Percentiles rank a stretch among this genome's conserved stretches.
Evolutionary conservation across 2,329 filamentous ascomycete genomes (phyloP).

Genomic region (Trichoderma oligosporum): DNA sequence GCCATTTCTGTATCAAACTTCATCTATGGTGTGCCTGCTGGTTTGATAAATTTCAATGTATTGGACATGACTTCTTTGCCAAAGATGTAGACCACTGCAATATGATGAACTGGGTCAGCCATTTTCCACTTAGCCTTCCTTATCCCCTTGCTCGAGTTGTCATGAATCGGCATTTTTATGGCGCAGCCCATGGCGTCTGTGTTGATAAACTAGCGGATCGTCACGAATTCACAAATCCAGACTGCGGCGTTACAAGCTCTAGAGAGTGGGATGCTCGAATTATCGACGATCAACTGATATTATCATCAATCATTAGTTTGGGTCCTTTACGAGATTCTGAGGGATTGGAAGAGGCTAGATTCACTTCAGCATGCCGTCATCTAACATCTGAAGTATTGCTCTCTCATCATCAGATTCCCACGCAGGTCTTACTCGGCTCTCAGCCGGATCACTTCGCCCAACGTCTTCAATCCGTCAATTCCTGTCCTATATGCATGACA

Average conservation of each 20-base stretch:
- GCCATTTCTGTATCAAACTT: conserved; percentile 13
- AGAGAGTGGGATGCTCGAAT: conserved; percentile 17
- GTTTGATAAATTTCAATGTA: background rate
- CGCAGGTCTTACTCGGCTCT: background rate
- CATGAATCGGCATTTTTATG: conserved; percentile 22
- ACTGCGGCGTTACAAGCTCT: background rate
- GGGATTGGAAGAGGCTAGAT: background rate
- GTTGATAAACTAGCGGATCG: background rate
- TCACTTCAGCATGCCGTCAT: background rate
- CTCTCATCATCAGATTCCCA: background rate
- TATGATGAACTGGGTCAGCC: background rate
- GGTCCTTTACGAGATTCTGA: background rate
- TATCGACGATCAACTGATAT: conserved; percentile 22
- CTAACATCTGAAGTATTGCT: background rate
- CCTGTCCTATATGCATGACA: conserved; percentile 19
- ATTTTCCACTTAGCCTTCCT: background rate
- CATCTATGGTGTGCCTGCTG: conserved; percentile 18
- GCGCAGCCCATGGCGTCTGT: conserved; percentile 13
- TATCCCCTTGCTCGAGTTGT: conserved; percentile 19
- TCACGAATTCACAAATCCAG: background rate
- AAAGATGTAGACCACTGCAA: background rate
- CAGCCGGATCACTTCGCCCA: conserved; percentile 1
- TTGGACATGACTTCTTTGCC: background rate
- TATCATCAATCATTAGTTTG: conserved; percentile 5
- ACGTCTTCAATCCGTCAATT: conserved; percentile 7